Percentiles rank a stretch among this genome's conserved stretches.
These are phyloP conservation scores for Naganishia onofrii DNA, from an alignment of 768 basidiomycete species.

Conservation along the genomic window DNA sequence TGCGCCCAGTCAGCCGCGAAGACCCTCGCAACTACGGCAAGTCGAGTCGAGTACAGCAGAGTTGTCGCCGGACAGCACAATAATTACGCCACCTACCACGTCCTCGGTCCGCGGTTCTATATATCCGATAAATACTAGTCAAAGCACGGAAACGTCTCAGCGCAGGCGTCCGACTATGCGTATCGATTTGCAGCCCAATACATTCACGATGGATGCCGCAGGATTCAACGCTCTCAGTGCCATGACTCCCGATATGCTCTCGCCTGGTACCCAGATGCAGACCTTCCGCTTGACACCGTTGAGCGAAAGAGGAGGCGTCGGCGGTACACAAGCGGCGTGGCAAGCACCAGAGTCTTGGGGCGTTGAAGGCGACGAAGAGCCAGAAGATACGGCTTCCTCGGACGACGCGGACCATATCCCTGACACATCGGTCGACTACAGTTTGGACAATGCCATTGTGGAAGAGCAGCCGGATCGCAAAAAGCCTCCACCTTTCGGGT, in stretches of 20 bases:
- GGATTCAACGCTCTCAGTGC: constrained; percentile 4
- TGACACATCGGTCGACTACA: background rate
- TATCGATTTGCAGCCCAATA: constrained; percentile 20
- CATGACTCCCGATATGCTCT: constrained; percentile 23
- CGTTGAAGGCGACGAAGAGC: constrained; percentile 52
- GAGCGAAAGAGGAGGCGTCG: constrained; percentile 52
- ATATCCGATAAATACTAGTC: constrained; percentile 43
- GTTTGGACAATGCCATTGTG: background rate
- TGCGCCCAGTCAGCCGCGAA: constrained; percentile 45
- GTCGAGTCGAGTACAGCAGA: constrained; percentile 38
- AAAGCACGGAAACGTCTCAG: background rate
- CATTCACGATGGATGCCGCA: constrained; percentile 14
- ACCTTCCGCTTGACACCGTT: constrained; percentile 27
- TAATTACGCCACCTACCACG: background rate
- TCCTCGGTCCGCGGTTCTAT: constrained; percentile 42
- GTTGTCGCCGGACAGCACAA: background rate
- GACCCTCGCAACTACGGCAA: constrained; percentile 50
- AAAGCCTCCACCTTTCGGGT: constrained; percentile 46
- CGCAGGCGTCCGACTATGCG: constrained; percentile 7
- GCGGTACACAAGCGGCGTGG: constrained; percentile 54
- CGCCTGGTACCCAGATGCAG: constrained; percentile 21
- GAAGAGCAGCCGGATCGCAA: background rate
- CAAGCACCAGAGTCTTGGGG: constrained; percentile 58
- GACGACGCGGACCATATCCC: constrained; percentile 34
- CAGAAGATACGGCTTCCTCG: constrained; percentile 42